These are phyloP conservation scores for Arabis hirsuta DNA, from an alignment of 345 rosid genomes.

Conservation along the genomic window DNA sequence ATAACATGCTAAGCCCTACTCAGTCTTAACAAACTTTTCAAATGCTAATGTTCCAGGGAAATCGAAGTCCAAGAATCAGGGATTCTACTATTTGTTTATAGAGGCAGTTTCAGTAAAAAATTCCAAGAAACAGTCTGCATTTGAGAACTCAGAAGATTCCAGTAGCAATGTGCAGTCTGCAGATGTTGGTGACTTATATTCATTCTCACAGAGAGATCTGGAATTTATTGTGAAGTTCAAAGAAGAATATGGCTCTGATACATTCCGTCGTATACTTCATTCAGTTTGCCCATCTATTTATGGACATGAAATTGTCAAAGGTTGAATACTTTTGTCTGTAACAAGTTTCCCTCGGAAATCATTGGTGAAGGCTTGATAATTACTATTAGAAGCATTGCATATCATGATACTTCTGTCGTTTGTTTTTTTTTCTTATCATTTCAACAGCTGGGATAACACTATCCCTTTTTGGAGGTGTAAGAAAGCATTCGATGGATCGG, in stretches of 20 bases:
- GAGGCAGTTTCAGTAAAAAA: conserved; percentile 85
- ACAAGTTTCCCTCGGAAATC: conserved; percentile 16
- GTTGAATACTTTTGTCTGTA: conserved; percentile 45
- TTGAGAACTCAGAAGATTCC: conserved; percentile 60
- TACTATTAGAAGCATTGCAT: conserved; percentile 21
- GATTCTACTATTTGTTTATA: conserved; percentile 85
- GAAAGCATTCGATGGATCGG: conserved; percentile 84
- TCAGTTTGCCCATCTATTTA: conserved; percentile 95
- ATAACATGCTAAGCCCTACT: conserved; percentile 2
- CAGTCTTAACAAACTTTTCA: conserved; percentile 9
- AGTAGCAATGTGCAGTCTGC: conserved; percentile 51
- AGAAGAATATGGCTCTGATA: conserved; percentile 82
- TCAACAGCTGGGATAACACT: conserved; percentile 88
- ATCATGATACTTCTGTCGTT: conserved; percentile 19
- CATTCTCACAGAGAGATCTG: conserved; percentile 83
- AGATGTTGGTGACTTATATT: conserved; percentile 70
- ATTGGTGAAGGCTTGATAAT: conserved; percentile 16
- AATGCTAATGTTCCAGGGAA: conserved; percentile 63
- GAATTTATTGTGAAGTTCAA: conserved; percentile 90
- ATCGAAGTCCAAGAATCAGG: conserved; percentile 85
- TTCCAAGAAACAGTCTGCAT: conserved; percentile 71
- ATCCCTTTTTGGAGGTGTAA: conserved; percentile 93
- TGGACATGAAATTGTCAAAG: conserved; percentile 98
- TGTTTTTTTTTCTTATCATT: conserved; percentile 23
- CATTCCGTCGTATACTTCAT: conserved; percentile 78